Evolutionary conservation across 441 rosid genomes (phyloP), one percentile per base, ranked within the genome.

Genomic region (Croton setiger): DNA sequence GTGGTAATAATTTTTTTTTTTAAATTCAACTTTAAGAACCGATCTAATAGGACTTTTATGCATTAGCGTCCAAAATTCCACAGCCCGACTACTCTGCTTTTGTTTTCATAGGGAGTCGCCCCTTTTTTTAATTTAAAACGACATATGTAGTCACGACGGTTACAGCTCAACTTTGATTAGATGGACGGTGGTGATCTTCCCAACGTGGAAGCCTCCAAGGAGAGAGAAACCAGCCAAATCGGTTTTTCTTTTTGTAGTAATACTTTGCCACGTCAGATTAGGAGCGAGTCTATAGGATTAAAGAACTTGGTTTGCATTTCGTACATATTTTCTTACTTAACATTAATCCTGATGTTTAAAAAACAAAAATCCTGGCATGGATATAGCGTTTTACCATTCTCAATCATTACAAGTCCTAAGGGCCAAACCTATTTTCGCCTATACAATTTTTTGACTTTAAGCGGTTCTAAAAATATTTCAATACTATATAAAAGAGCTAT

Each of bases 1-100:
- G 47, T 17, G 18, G 14, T 55, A 65, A 79, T 65, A 63, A 63
- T 37, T 58, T 72, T 76, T 41, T 72, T 37, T 58, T 72, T 76
- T 41, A 74, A 79, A 77, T 80, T 75, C 81, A 80, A 80, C 67
- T 82, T 71, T 60, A 68, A 64, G 78, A 81, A 83, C 79, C 77
- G 85, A 84, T 77, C 85, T 68, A 74, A 77, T 84, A 75, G 74
- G 82, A 77, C 78, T 84, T 71, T 70, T 45, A 59, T 68, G 81
- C 80, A 71, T 71, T 75, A 79, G 74, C 80, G 72, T 73, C 83
- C 86, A 73, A 75, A 82, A 27, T 80, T 79, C n/a, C 67, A 45
- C 66, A 45, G 37, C 56, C 82, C 80, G 76, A 78, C 74, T 76
- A 81, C 79, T 83, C 67, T 65, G 80, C 78, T 74, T 75, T 61